Conservation (phyloP, 2,329 filamentous ascomycete species). For the Trichoderma hamatum region DNA sequence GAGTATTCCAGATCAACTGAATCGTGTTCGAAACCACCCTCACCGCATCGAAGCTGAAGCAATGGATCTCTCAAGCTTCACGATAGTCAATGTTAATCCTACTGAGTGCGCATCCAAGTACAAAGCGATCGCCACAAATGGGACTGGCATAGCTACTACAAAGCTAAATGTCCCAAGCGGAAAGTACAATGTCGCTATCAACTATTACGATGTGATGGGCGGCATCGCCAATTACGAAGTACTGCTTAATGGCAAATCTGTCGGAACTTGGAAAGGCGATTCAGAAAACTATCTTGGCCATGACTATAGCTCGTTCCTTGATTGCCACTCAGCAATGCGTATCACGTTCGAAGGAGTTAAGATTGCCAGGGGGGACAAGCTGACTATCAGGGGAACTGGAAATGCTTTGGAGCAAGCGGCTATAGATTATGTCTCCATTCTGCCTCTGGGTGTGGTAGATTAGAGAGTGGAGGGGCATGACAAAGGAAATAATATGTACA, state of each 20-base stretch:
- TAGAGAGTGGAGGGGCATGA: constrained; percentile 36
- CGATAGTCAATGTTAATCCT: constrained; percentile 55
- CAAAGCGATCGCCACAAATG: constrained; percentile 56
- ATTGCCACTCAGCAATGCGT: constrained; percentile 19
- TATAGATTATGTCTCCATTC: constrained; percentile 66
- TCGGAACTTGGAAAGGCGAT: constrained; percentile 14
- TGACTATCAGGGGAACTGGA: not conserved
- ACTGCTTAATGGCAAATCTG: constrained; percentile 10
- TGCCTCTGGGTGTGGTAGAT: constrained; percentile 61
- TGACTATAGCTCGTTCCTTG: constrained; percentile 17
- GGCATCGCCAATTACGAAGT: constrained; percentile 50
- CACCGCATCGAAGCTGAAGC: constrained; percentile 70
- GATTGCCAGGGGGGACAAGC: not conserved
- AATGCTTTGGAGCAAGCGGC: constrained; percentile 66
- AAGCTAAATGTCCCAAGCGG: constrained; percentile 44
- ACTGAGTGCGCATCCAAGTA: constrained; percentile 62
- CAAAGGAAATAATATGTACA: not conserved
- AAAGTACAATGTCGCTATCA: constrained; percentile 65
- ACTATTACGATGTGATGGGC: constrained; percentile 66
- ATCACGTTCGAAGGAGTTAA: constrained; percentile 6
- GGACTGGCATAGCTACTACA: constrained; percentile 15
- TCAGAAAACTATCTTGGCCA: constrained; percentile 16
- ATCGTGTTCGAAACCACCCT: constrained; percentile 62
- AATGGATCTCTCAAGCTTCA: constrained; percentile 65
- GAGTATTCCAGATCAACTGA: constrained; percentile 58